These are phyloP conservation scores for Phytophthora sp. DNA, from an alignment of 352 stramenopile species.

Conservation along the genomic window DNA sequence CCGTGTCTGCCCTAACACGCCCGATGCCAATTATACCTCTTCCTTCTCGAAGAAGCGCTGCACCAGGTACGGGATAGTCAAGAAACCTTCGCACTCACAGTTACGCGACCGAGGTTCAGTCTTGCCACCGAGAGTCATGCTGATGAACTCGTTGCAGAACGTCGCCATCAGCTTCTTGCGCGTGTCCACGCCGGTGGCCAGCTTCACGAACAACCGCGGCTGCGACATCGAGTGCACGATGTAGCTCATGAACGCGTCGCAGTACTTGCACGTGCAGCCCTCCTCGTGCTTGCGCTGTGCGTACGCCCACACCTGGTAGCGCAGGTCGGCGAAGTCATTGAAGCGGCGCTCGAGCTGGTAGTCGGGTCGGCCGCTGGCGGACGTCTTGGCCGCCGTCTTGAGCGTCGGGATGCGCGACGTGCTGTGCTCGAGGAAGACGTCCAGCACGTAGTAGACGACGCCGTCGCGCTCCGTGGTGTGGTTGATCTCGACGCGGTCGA, in stretches of 20 bases:
- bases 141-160: constrained; percentile 58
- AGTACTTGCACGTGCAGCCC: constrained; percentile 47
- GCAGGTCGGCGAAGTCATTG: constrained; percentile 57
- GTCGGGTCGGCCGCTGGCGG: constrained; percentile 37
- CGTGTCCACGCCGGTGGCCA: constrained; percentile 39
- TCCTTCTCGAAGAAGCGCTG: constrained; percentile 50
- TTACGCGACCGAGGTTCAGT: constrained; percentile 30
- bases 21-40: no score
- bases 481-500: constrained; percentile 59
- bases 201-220: constrained; percentile 51
- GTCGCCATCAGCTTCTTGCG: constrained; percentile 53
- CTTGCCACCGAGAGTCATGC: constrained; percentile 41
- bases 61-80: constrained; percentile 49
- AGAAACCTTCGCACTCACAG: constrained; percentile 39
- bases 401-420: constrained; percentile 67
- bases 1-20: no score
- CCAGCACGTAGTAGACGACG: constrained; percentile 56
- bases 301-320: constrained; percentile 54
- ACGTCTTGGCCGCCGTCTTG: constrained; percentile 35
- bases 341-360: constrained; percentile 57
- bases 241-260: constrained; percentile 56
- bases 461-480: constrained; percentile 36
- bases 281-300: constrained; percentile 45
- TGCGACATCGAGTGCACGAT: constrained; percentile 59
- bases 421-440: constrained; percentile 66